Base-by-base conservation (phyloP, 768 basidiomycete genomes). In the Clathrus columnatus region DNA sequence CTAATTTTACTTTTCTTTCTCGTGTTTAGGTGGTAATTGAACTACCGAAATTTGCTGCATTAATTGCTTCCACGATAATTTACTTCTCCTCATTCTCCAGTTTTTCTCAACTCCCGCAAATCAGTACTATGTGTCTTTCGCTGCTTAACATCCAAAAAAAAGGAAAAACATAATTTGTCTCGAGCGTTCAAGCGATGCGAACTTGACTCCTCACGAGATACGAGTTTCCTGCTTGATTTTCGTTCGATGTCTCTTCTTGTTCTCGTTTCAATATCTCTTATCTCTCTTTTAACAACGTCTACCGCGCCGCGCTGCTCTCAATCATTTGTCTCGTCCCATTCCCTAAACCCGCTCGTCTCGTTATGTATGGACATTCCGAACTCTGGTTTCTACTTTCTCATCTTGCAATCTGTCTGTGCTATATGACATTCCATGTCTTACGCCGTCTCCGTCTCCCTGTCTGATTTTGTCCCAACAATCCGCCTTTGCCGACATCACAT, bases 21-120 rank as follows among this genome's bases (percentile, higher is more conserved):
- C 7, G 30, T 7, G 4, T 14, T 30, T 64, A 78, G 80, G 79
- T 79, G 80, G 79, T 78, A 73, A 69, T 68, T 43, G 46, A 45
- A 23, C 21, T 11, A 26, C 8, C 47, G 21, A 3, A 28, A 7
- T 14, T 20, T 18, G 46, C 21, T 47, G 2, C 46, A 20, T 28
- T 20, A 11, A 28, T 23, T 23, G 26, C 46, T 23, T 16, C 46
- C 26, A 14, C 45, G 8, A 7, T 48, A n/a, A 17, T 10, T 20
- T 46, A 46, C 29, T 55, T 30, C 28, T 30, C 28, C 14, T 28
- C 27, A 18, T 30, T 29, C 28, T 21, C 21, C 20, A 16, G 23
- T 41, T 51, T 53, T 44, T 10, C 24, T 43, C 42, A 27, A 46
- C 21, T 32, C 45, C 42, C 20, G 36, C n/a, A n/a, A n/a, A n/a